Base-by-base conservation (phyloP, 768 basidiomycete species). In the Daedaleopsis sinensis region DNA sequence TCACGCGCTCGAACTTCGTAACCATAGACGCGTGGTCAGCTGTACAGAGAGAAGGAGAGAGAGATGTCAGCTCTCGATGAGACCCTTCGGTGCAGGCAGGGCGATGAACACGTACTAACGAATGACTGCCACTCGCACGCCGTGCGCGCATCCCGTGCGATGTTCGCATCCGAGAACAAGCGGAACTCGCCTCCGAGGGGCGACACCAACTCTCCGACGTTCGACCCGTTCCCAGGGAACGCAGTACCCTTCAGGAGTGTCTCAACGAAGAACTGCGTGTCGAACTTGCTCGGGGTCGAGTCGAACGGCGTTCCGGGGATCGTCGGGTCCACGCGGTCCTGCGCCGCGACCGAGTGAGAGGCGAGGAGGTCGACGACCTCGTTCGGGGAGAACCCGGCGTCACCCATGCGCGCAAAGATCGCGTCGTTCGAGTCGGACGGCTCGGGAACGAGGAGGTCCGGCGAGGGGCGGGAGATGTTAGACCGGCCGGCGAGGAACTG, bases 111-210 rank as follows among this genome's bases (percentile, higher is more conserved):
- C 54, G 50, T 23, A 65, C 64, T 49, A 36, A 65, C 53, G 60
- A 72, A 68, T 19, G 58, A 66, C 61, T 75, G 74, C 73, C 74
- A 76, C 44, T 67, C 57, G 69, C 74, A 76, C 8, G 73, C 71
- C 10, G 74, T 74, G 50, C 71, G 69, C 36, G 63, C 54, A 57
- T 75, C 75, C 61, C 74, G 61, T 1, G 24, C 32, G 15, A 24
- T 37, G 18, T 46, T 32, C 4, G 55, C 61, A 62, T 76, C 74
- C 38, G 74, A 75, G 61, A 73, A 66, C 37, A 76, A 71, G 55
- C 75, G 75, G 65, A 76, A 69, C 61, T 74, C 74, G n/a, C 74
- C 75, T 21, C n/a, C 53, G 32, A 74, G 67, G 5, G 74, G 70
- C 35, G 74, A 72, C 52, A 62, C 43, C 46, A 56, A 65, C 58